These are phyloP conservation scores for Glebionis coronaria DNA, from an alignment of 129 eudicot genomes.

Conservation along the genomic window DNA sequence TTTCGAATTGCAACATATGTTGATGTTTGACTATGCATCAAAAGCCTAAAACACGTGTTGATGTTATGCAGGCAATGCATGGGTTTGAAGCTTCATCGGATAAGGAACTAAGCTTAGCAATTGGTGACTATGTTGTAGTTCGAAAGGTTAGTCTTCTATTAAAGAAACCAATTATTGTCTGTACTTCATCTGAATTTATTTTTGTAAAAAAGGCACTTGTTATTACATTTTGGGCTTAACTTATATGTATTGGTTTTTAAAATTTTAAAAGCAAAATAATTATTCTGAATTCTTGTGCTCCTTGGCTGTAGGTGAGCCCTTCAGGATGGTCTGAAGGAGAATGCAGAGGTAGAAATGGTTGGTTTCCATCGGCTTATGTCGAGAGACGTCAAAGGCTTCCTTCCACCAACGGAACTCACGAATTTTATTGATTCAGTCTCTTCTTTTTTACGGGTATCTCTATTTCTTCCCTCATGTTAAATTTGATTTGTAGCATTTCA, in stretches of 20 bases:
- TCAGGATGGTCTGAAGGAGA: conserved; percentile 99
- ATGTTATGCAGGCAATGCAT: conserved; percentile 65
- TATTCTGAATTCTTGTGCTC: neutral
- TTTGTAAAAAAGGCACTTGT: neutral
- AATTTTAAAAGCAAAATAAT: conserved; percentile 7
- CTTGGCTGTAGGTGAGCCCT: conserved; percentile 56
- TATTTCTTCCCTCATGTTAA: conserved; percentile 11
- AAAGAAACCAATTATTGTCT: neutral
- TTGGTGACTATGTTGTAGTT: conserved; percentile 94
- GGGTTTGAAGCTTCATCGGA: conserved; percentile 76
- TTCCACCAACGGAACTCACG: conserved; percentile 44
- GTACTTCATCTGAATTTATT: no score
- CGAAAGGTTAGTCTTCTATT: conserved; percentile 54
- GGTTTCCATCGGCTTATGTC: conserved; percentile 90
- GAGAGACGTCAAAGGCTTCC: conserved; percentile 88
- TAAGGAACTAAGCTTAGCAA: conserved; percentile 80
- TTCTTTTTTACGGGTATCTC: conserved; percentile 8
- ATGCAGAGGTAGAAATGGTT: conserved; percentile 85
- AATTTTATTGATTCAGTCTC: conserved; percentile 45
- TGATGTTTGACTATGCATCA: conserved; percentile 1
- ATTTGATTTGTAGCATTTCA: conserved; percentile 25
- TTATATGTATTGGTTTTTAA: neutral
- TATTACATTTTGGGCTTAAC: neutral
- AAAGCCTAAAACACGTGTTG: neutral
- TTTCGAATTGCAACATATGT: conserved; percentile 8